Percentiles rank a stretch among this genome's conserved stretches.
Conservation (phyloP, 768 basidiomycete genomes). For the Serendipita sp. region DNA sequence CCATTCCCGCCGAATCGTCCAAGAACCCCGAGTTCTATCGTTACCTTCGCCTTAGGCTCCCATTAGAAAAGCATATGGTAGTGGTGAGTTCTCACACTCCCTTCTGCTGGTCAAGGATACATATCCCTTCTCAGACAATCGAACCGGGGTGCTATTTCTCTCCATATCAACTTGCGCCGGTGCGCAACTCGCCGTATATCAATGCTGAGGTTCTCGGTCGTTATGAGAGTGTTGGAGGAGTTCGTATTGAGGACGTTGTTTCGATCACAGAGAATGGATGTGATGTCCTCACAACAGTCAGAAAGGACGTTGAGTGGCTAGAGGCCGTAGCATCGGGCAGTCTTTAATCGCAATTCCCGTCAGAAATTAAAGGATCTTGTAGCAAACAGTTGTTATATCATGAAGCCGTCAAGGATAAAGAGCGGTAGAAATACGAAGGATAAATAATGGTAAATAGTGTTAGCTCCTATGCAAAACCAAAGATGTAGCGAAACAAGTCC, state of each 20-base stretch:
- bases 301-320: slow-evolving; percentile 66
- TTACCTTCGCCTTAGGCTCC: slow-evolving; percentile 63
- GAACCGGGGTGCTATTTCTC: slow-evolving; percentile 86
- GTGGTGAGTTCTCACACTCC: slow-evolving; percentile 37
- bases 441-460: not conserved
- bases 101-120: not conserved
- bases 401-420: not conserved
- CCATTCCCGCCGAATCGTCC: slow-evolving; percentile 18
- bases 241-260: slow-evolving; percentile 87
- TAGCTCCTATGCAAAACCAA: slow-evolving; percentile 20
- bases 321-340: slow-evolving; percentile 66
- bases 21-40: slow-evolving; percentile 53
- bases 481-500: slow-evolving; percentile 28
- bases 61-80: slow-evolving; percentile 66
- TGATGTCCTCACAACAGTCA: slow-evolving; percentile 75
- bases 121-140: slow-evolving; percentile 41
- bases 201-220: slow-evolving; percentile 47
- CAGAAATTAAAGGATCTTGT: not conserved
- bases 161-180: slow-evolving; percentile 50
- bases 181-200: slow-evolving; percentile 47
- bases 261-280: slow-evolving; percentile 55
- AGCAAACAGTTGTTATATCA: not conserved
- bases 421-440: not conserved
- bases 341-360: slow-evolving; percentile 10
- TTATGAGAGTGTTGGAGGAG: slow-evolving; percentile 76